Evolutionary conservation across 2,329 filamentous ascomycete species (phyloP).

Genomic region (Leptographium galeiforme): DNA sequence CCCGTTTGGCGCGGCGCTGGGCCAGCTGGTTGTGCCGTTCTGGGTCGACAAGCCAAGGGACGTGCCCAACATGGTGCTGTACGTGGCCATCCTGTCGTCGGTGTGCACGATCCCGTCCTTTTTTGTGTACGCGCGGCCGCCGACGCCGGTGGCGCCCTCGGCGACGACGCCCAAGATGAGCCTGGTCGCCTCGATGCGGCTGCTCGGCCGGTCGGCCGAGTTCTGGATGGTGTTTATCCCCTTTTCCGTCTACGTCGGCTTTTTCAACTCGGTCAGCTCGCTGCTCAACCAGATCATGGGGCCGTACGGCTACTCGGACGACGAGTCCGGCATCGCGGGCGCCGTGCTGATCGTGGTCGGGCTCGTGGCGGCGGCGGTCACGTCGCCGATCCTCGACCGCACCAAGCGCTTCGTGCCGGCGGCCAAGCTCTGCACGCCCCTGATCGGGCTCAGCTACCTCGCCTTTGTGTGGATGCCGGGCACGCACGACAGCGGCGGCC

Average conservation of each 20-base stretch:
- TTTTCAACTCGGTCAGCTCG: constrained; percentile 86
- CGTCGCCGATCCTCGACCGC: constrained; percentile 71
- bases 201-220: constrained; percentile 47
- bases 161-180: constrained; percentile 43
- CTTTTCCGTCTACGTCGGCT: constrained; percentile 75
- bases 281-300: constrained; percentile 81
- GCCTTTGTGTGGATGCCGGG: constrained; percentile 68
- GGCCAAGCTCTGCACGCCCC: constrained; percentile 60
- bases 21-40: constrained; percentile 73
- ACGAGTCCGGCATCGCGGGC: constrained; percentile 78
- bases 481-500: constrained; percentile 30
- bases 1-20: constrained; percentile 77
- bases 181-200: constrained; percentile 36
- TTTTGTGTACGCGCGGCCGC: constrained; percentile 64
- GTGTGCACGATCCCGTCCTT: constrained; percentile 60
- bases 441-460: constrained; percentile 63
- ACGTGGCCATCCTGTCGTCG: constrained; percentile 57
- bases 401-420: constrained; percentile 66
- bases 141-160: constrained; percentile 62
- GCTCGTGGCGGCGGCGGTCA: constrained; percentile 61
- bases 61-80: constrained; percentile 72
- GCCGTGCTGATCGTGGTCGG: constrained; percentile 83
- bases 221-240: constrained; percentile 72
- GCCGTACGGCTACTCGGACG: constrained; percentile 74
- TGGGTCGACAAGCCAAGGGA: constrained; percentile 51